Evolutionary conservation across 2,329 filamentous ascomycete genomes (phyloP).

Genomic region (Zarea fungicola): DNA sequence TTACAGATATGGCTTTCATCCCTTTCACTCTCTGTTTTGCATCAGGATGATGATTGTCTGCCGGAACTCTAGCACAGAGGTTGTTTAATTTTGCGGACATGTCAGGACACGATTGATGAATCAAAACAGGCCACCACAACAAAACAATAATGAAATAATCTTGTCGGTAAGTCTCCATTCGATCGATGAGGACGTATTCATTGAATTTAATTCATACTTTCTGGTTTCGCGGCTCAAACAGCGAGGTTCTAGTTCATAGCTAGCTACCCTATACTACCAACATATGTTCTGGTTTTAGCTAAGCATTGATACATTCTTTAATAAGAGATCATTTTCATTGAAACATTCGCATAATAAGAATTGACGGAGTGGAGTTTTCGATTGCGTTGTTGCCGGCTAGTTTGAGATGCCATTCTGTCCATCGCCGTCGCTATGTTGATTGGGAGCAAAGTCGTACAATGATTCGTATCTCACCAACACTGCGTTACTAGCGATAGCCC

Average conservation of each 20-base stretch:
- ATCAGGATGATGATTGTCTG: neutral
- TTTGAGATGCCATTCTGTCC: neutral
- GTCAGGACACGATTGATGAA: neutral
- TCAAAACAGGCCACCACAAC: neutral
- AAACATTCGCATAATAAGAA: neutral
- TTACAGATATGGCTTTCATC: neutral
- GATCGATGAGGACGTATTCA: neutral
- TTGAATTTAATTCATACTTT: neutral
- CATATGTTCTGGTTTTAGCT: neutral
- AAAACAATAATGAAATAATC: neutral
- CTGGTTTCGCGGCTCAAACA: neutral
- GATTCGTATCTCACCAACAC: neutral
- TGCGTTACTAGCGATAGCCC: neutral
- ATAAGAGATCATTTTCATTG: neutral
- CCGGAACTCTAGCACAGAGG: neutral
- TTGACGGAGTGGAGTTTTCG: neutral
- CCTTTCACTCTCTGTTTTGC: neutral
- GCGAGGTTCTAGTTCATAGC: neutral
- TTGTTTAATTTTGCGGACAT: neutral
- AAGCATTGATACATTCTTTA: neutral
- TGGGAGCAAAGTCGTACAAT: neutral
- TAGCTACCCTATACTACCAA: neutral
- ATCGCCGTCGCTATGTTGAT: neutral
- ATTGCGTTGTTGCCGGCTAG: neutral
- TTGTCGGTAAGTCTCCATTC: neutral